Base-by-base conservation (phyloP, 768 basidiomycete species). In the Obba rivulosa region DNA sequence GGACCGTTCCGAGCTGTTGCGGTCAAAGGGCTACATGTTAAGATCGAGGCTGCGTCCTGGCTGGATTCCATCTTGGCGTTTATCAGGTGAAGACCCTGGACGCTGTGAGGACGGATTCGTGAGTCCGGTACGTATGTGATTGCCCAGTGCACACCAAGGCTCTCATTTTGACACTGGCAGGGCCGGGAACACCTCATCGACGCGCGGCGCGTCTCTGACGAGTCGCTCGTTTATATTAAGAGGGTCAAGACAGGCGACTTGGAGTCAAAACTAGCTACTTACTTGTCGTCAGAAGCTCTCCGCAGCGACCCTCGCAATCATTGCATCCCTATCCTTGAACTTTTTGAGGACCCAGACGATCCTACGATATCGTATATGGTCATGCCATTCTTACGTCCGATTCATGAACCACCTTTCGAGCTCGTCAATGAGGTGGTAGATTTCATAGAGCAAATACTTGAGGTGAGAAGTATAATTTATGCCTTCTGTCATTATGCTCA, bases 11-110 rank as follows among this genome's bases (percentile, higher is more conserved):
- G 38, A 34, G 3, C 43, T 46, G 25, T 36, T 52, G 5, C 41
- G 40, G 23, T 34, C 38, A 1, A 41, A 53, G 8, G 59, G 65
- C 0, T 65, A 62, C 20, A 36, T 50, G 0, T 55, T 69, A 18
- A 56, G 62, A 14, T 60, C 58, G 1, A 55, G 67, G 0, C 61
- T 59, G 25, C 49, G 51, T 16, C 58, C 56, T 0, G 45, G 49
- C 8, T 69, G 66, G 67, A 23, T 56, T 10, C 58, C 67, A 8
- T 68, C 64, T 0, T 69, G 68, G 67, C 45, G 28, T 34, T 25
- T 4, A 43, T n/a, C 40, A 42, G n/a, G 34, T n/a, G 2, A 36
- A 44, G n/a, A 46, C 28, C 31, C 41, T 37, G 17, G n/a, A 21
- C 16, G 34, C 8, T 48, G 42, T 21, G 53, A 56, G 41, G 49